Base-by-base conservation (phyloP, 768 basidiomycete genomes). In the Suillus cothurnatus region DNA sequence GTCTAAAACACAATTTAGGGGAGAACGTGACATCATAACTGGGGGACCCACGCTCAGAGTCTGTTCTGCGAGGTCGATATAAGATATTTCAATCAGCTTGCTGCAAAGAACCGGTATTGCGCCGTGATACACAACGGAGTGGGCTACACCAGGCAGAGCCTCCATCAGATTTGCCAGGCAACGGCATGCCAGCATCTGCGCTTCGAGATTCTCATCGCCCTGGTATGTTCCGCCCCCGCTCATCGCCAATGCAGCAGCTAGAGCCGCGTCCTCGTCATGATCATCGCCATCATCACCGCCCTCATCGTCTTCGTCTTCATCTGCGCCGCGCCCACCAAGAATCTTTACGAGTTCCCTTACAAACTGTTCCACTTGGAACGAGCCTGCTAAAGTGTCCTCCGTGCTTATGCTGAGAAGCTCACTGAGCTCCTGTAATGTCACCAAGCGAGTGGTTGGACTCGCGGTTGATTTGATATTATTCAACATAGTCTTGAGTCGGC, bases 161-260 rank as follows among this genome's bases (percentile, higher is more conserved):
- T 99, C 97, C 94, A 99, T 96, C 63, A 99, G 84, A 76, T 99
- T 99, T 57, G 96, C 97, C 61, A 99, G 82, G 75, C 97, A 99
- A 67, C 97, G 85, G 77, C 96, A 98, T 34, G 97, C 97, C 56
- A 99, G 85, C 59, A 99, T 89, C 78, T 98, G 96, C 61, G 95
- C 94, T 79, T 99, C 96, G 36, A 92, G 85, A 69, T 92, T 93
- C 65, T 93, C 93, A 70, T 94, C 93, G 38, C 91, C 93, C 71
- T 88, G 88, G 72, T 82, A 90, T 6, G 82, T 85, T 9, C 78
- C 81, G 28, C 89, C 89, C 0, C 87, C 81, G 68, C 93, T 95
- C 79, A 95, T 85, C 4, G 94, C 93, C 57, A 96, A 78, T 1
- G 91, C 94, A 31, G 95, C 92, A 19, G 94, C 94, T 32, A 97